These are phyloP conservation scores for Cokeromyces recurvatus DNA, from an alignment of 371 early-diverging fungal species.

Conservation along the genomic window DNA sequence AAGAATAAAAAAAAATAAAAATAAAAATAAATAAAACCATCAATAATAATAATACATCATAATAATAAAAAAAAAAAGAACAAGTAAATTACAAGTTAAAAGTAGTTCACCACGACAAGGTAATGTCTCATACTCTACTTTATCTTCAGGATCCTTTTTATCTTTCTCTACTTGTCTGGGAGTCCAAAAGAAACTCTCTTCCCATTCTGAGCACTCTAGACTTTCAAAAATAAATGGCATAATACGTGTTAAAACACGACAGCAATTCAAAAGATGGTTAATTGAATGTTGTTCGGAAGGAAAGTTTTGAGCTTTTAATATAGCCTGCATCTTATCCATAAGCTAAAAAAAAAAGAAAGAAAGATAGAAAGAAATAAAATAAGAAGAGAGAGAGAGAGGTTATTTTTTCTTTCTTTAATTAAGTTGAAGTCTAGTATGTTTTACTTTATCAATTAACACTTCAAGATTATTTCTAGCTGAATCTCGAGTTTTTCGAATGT, in stretches of 20 bases:
- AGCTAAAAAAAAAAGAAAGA: constrained; percentile 26
- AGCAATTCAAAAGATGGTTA: constrained; percentile 71
- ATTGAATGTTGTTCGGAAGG: constrained; percentile 46
- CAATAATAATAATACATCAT: no score
- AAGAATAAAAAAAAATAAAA: no score
- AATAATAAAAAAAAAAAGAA: no score
- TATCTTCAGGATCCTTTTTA: constrained; percentile 8
- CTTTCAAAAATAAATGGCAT: constrained; percentile 81
- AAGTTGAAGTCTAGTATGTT: not conserved
- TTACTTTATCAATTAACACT: constrained; percentile 64
- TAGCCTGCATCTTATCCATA: constrained; percentile 46
- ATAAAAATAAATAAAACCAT: no score
- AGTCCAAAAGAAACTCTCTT: constrained; percentile 71
- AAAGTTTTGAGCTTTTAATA: constrained; percentile 52
- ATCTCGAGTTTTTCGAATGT: constrained; percentile 75
- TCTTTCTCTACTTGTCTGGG: constrained; percentile 31
- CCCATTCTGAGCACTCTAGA: constrained; percentile 49
- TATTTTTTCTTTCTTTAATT: no score
- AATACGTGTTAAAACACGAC: constrained; percentile 76
- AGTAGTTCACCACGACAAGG: constrained; percentile 33
- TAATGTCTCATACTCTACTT: constrained; percentile 24
- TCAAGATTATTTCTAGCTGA: constrained; percentile 69
- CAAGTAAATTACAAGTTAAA: constrained; percentile 29
- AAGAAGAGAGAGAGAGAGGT: no score
- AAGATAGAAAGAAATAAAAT: no score